These are phyloP conservation scores for Asterella californica DNA, from an alignment of 225 moss, liverwort and hornwort species.

Conservation along the genomic window DNA sequence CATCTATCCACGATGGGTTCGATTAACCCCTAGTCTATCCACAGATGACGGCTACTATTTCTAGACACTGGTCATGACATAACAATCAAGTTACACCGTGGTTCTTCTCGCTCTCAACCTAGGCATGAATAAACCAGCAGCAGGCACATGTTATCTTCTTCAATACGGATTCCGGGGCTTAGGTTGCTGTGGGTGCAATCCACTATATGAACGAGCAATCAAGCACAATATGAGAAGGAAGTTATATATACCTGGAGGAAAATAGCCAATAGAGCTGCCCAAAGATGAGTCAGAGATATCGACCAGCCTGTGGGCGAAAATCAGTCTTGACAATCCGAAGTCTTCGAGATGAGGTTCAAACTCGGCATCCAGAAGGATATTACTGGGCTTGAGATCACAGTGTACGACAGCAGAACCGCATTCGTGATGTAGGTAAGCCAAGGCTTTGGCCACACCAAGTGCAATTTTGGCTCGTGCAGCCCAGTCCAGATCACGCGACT, in stretches of 20 bases:
- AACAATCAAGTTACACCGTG: not conserved
- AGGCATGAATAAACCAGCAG: not conserved
- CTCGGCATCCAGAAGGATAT: slow-evolving; percentile 44
- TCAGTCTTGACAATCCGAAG: slow-evolving; percentile 44
- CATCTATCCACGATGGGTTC: too few species aligned
- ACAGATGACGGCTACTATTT: not conserved
- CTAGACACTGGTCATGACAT: not conserved
- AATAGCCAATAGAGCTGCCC: slow-evolving; percentile 44
- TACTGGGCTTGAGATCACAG: slow-evolving; percentile 48
- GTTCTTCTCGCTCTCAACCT: not conserved
- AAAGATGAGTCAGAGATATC: slow-evolving; percentile 37
- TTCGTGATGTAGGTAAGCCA: slow-evolving; percentile 44
- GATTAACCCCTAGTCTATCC: too few species aligned
- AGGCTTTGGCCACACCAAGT: slow-evolving; percentile 41
- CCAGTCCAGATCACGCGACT: slow-evolving; percentile 36
- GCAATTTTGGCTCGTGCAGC: slow-evolving; percentile 29
- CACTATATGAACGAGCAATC: not conserved
- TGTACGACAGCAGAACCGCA: slow-evolving; percentile 39
- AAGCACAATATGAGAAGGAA: not conserved
- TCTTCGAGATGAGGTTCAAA: slow-evolving; percentile 43
- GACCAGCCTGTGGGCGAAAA: slow-evolving; percentile 39
- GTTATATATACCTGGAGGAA: slow-evolving; percentile 39
- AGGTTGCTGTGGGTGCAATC: not conserved
- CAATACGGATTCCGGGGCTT: not conserved
- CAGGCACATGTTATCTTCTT: not conserved